Evolutionary conservation across 352 stramenopile species (phyloP).

Genomic region (Peronosclerospora sorghi): DNA sequence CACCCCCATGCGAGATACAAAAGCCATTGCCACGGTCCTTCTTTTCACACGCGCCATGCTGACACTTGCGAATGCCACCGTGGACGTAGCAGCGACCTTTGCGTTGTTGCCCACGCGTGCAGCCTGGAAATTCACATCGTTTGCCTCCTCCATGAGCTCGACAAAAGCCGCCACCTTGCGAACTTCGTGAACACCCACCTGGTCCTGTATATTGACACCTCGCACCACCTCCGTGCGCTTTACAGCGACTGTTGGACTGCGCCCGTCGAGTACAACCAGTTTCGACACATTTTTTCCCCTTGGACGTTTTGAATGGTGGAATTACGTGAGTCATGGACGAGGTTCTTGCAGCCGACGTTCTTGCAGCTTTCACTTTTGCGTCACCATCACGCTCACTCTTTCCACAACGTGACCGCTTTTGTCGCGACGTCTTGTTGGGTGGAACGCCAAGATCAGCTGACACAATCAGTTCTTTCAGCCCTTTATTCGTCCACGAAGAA

Average conservation of each 20-base stretch:
- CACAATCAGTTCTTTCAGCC: conserved; percentile 28
- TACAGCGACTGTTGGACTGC: conserved; percentile 79
- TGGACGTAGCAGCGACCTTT: conserved; percentile 80
- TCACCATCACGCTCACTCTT: neutral
- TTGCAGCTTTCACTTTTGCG: conserved; percentile 7
- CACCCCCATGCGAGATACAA: conserved; percentile 62
- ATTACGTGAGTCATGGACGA: neutral
- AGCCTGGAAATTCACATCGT: conserved; percentile 65
- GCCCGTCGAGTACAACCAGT: conserved; percentile 43
- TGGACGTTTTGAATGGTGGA: conserved; percentile 14
- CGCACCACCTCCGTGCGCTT: conserved; percentile 60
- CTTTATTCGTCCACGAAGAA: conserved; percentile 19
- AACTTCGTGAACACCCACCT: conserved; percentile 57
- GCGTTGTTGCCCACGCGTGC: conserved; percentile 60
- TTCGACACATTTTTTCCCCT: conserved; percentile 74
- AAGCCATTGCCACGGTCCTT: conserved; percentile 76
- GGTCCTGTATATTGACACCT: conserved; percentile 53
- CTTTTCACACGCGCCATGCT: conserved; percentile 67
- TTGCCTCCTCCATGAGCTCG: conserved; percentile 72
- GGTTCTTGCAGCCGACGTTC: conserved; percentile 2
- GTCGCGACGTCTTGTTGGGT: conserved; percentile 1
- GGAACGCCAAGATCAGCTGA: conserved; percentile 14
- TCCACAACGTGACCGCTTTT: conserved; percentile 8
- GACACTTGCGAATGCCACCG: conserved; percentile 74
- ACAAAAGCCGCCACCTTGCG: conserved; percentile 70